A percentile compares a stretch with the other conserved stretches of the same genome.
phyloP scores from a whole-genome alignment of 2,329 filamentous ascomycete genomes.

The Cladosporium sp. region DNA sequence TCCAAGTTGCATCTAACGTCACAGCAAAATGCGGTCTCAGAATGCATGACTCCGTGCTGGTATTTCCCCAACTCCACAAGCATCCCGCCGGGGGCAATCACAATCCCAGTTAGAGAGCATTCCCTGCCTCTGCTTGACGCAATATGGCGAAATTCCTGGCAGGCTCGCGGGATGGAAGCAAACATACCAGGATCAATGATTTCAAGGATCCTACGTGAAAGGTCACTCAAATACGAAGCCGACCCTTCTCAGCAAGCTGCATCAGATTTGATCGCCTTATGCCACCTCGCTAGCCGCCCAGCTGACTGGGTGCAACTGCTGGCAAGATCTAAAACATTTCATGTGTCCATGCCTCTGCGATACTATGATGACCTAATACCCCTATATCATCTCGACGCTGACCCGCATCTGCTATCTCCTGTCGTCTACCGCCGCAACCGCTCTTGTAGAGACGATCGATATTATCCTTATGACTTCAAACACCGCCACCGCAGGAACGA shows the following conservation, averaged over 20 bases:
- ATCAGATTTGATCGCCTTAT: conserved; percentile 4
- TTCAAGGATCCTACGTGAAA: neutral
- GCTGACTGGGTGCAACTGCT: neutral
- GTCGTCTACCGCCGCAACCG: neutral
- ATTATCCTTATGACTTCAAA: conserved; percentile 1
- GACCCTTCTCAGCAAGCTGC: conserved; percentile 9
- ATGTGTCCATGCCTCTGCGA: conserved; percentile 5
- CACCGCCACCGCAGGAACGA: neutral
- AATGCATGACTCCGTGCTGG: too few species aligned
- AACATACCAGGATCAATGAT: too few species aligned
- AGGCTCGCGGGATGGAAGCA: too few species aligned
- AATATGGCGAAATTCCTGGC: too few species aligned
- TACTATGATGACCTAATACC: conserved; percentile 13
- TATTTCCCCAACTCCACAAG: too few species aligned
- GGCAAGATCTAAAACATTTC: neutral
- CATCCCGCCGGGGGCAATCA: too few species aligned
- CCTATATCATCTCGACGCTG: conserved; percentile 3
- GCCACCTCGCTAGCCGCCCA: neutral
- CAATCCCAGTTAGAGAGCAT: too few species aligned
- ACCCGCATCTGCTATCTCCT: neutral
- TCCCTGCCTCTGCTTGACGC: too few species aligned
- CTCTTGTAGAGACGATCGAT: conserved; percentile 3
- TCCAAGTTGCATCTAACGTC: too few species aligned
- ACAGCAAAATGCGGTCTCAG: too few species aligned
- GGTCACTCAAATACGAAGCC: neutral